Conservation (phyloP, 495 filamentous ascomycete genomes). For the Neurospora tetrasperma region DNA sequence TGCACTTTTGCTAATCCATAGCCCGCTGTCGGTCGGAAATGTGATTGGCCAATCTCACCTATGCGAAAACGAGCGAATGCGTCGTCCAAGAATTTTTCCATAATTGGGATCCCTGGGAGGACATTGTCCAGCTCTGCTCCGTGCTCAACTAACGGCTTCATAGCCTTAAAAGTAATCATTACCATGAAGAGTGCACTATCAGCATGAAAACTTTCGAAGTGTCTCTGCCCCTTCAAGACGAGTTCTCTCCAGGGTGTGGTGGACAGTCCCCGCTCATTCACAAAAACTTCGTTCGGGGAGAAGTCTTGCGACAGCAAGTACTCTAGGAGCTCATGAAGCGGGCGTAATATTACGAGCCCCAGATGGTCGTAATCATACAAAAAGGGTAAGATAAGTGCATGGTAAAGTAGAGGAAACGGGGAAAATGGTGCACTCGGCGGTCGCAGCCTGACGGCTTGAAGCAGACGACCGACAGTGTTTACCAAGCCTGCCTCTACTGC, state of each 20-base stretch:
- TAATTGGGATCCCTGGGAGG: background rate
- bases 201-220: no score
- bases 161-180: no score
- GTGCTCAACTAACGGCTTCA: background rate
- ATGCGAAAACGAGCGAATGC: rapidly evolving
- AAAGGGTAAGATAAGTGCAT: background rate
- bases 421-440: background rate
- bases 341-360: no score
- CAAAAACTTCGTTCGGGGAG: background rate
- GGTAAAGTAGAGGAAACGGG: background rate
- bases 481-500: background rate
- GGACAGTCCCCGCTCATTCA: background rate
- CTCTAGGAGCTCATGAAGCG: no score
- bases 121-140: background rate
- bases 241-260: background rate
- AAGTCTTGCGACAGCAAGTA: background rate
- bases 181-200: no score
- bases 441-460: background rate
- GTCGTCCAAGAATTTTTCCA: background rate
- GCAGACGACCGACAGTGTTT: background rate
- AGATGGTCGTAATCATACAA: background rate
- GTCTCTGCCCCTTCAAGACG: background rate
- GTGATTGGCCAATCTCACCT: no score
- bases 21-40: background rate
- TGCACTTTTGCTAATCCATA: background rate